These are phyloP conservation scores for Capsicum chinense DNA, from an alignment of 257 asterid genomes.

Conservation along the genomic window DNA sequence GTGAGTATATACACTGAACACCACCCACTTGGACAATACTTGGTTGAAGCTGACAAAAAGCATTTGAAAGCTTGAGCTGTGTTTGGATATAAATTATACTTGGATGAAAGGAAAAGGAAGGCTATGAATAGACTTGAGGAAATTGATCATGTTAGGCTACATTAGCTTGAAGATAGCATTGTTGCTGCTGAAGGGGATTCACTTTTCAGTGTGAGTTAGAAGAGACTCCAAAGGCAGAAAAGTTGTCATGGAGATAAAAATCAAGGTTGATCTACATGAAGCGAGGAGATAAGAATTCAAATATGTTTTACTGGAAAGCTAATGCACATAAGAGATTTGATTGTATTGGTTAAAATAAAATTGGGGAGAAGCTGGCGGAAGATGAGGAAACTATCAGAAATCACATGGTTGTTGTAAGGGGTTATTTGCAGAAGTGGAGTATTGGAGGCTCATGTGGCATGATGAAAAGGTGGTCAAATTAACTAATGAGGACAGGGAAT, in stretches of 20 bases:
- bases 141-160: not conserved
- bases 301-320: not conserved
- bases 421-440: not conserved
- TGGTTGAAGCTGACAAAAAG: not conserved
- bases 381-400: not conserved
- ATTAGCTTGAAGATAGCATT: not conserved
- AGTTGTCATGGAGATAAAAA: not conserved
- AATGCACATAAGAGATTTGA: not conserved
- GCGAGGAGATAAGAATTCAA: not conserved
- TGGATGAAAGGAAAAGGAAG: conserved; percentile 10
- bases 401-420: not conserved
- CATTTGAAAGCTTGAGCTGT: not conserved
- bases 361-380: not conserved
- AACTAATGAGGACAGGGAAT: not conserved
- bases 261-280: not conserved
- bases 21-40: not conserved
- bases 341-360: not conserved
- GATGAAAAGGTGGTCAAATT: not conserved
- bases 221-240: conserved; percentile 9
- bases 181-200: not conserved
- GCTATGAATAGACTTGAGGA: conserved; percentile 19
- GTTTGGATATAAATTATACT: conserved; percentile 1
- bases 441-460: not conserved
- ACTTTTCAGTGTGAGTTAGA: conserved; percentile 1
- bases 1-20: not conserved